These are phyloP conservation scores for Chlorella sp. DNA, from an alignment of 139 green algal genomes.

Conservation along the genomic window DNA sequence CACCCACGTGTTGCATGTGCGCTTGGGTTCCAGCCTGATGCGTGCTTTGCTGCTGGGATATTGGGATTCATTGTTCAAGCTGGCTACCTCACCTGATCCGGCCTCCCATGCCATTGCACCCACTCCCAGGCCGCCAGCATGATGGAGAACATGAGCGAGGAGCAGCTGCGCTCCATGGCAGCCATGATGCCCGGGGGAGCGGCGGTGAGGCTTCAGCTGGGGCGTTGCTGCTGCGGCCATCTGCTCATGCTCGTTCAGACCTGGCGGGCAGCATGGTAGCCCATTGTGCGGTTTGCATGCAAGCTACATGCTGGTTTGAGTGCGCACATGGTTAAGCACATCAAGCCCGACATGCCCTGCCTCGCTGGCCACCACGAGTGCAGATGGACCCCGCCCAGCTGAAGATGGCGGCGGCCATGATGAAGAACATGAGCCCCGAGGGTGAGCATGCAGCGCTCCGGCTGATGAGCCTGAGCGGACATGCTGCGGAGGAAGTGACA, in stretches of 20 bases:
- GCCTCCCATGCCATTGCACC: not conserved
- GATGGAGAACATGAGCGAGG: conserved; percentile 45
- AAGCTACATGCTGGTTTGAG: not conserved
- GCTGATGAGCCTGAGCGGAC: no score
- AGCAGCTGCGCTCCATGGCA: conserved; percentile 47
- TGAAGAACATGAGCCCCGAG: conserved; percentile 42
- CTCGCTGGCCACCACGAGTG: not conserved
- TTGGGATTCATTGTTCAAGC: no score
- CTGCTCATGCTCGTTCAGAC: no score
- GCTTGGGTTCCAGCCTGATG: no score
- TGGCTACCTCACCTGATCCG: no score
- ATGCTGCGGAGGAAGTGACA: no score
- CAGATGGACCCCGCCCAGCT: conserved; percentile 40
- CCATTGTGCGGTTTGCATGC: no score
- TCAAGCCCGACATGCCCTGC: not conserved
- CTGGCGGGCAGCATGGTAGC: no score
- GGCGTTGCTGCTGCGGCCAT: not conserved
- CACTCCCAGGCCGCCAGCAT: conserved; percentile 12
- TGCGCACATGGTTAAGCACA: no score
- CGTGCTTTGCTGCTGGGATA: no score
- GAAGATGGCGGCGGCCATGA: conserved; percentile 50
- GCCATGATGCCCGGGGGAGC: conserved; percentile 28
- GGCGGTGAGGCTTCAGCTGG: not conserved
- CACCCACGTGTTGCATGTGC: no score
- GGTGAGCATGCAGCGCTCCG: no score